These are phyloP conservation scores for Caryopteris hybrid DNA, from an alignment of 305 asterid genomes.

Conservation along the genomic window DNA sequence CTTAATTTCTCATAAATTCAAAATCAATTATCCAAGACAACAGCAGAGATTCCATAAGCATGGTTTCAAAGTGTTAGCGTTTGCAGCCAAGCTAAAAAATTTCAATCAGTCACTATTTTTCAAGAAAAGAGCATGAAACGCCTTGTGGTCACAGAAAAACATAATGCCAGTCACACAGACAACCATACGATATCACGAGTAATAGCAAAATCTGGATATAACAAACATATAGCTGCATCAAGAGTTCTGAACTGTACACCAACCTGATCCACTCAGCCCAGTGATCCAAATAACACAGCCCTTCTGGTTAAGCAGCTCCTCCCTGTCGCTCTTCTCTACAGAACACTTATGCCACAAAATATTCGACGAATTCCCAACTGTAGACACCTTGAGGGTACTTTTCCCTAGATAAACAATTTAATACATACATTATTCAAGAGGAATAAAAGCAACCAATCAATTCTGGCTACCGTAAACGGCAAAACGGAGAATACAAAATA, in stretches of 20 bases:
- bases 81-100: not conserved
- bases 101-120: slow-evolving; percentile 5
- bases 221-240: not conserved
- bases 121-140: not conserved
- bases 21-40: not conserved
- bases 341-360: slow-evolving; percentile 91
- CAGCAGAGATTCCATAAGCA: not conserved
- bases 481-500: not conserved
- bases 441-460: slow-evolving; percentile 13
- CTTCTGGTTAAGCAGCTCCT: slow-evolving; percentile 85
- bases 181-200: not conserved
- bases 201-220: not conserved
- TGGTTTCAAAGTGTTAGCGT: not conserved
- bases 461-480: not conserved
- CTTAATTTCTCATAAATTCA: too few relatives aligned
- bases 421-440: slow-evolving; percentile 3
- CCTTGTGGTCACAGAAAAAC: not conserved
- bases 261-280: slow-evolving; percentile 99
- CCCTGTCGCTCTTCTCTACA: slow-evolving; percentile 71
- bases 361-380: slow-evolving; percentile 66
- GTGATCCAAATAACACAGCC: slow-evolving; percentile 98
- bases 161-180: not conserved
- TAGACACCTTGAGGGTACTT: slow-evolving; percentile 32
- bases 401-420: slow-evolving; percentile 39
- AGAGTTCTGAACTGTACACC: slow-evolving; percentile 18